Percentiles rank a stretch among this genome's conserved stretches.
Conservation (phyloP, 805 yeast species). For the Hanseniaspora occidentalis region DNA sequence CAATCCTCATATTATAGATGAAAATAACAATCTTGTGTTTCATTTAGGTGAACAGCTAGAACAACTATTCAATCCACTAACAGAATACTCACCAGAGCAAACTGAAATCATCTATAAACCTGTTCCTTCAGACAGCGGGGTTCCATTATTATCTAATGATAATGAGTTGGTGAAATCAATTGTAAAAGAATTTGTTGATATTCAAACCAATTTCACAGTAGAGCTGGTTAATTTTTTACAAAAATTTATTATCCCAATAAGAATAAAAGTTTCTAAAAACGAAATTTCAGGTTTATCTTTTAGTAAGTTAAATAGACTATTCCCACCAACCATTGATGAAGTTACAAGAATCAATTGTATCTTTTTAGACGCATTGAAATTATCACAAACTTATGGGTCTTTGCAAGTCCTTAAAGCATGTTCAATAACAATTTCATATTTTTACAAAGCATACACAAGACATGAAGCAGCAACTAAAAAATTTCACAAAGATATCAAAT, state of each 20-base stretch:
- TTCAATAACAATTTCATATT: conserved; percentile 75
- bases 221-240: conserved; percentile 65
- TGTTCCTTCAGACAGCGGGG: conserved; percentile 27
- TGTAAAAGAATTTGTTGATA: conserved; percentile 49
- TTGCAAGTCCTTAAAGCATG: conserved; percentile 70
- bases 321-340: conserved; percentile 95
- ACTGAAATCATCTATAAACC: conserved; percentile 59
- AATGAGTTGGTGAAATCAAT: conserved; percentile 37
- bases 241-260: conserved; percentile 62
- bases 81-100: conserved; percentile 86
- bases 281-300: conserved; percentile 43
- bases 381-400: conserved; percentile 58
- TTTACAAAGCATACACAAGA: conserved; percentile 83
- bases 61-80: conserved; percentile 75
- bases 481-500: conserved; percentile 36
- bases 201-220: conserved; percentile 67
- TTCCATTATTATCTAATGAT: conserved; percentile 12
- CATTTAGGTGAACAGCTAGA: conserved; percentile 77
- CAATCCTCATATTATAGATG: conserved; percentile 34
- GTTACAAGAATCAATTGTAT: conserved; percentile 82
- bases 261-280: conserved; percentile 53
- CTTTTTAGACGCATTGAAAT: conserved; percentile 57
- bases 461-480: conserved; percentile 84
- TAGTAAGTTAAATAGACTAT: conserved; percentile 56
- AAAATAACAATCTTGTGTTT: conserved; percentile 65